phyloP scores from a whole-genome alignment of 2,329 filamentous ascomycete genomes.

The Sordariomycetes sp. region DNA sequence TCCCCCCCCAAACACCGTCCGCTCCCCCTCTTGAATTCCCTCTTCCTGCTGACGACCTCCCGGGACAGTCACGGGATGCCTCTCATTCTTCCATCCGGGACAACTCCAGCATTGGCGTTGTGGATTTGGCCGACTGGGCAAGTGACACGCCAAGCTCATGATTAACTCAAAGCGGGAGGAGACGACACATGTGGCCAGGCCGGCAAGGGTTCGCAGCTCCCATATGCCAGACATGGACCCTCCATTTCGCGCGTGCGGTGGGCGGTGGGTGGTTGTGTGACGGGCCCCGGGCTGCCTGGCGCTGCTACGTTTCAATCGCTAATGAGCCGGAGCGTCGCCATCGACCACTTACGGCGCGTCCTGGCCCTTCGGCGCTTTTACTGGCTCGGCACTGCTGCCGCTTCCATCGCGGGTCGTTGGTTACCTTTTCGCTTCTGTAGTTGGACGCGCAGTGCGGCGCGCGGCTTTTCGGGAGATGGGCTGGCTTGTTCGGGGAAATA shows the following conservation, averaged over 20 bases:
- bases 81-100: no score
- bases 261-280: neutral
- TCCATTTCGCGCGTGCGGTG: neutral
- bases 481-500: no score
- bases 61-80: no score
- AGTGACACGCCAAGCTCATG: neutral
- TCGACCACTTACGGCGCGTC: neutral
- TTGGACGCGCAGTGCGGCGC: no score
- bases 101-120: neutral
- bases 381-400: no score
- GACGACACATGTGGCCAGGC: neutral
- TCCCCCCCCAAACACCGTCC: no score
- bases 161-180: neutral
- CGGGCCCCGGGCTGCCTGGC: no score
- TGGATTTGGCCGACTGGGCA: neutral
- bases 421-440: no score
- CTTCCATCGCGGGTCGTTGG: no score
- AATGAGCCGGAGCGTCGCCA: neutral
- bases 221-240: neutral
- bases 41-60: no score
- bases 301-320: neutral
- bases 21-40: no score
- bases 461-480: no score
- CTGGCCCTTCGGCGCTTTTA: neutral
- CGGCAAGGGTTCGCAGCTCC: neutral